Evolutionary conservation across 257 asterid species (phyloP), one percentile per base, ranked within the genome.

Genomic region (Scutellaria minor): DNA sequence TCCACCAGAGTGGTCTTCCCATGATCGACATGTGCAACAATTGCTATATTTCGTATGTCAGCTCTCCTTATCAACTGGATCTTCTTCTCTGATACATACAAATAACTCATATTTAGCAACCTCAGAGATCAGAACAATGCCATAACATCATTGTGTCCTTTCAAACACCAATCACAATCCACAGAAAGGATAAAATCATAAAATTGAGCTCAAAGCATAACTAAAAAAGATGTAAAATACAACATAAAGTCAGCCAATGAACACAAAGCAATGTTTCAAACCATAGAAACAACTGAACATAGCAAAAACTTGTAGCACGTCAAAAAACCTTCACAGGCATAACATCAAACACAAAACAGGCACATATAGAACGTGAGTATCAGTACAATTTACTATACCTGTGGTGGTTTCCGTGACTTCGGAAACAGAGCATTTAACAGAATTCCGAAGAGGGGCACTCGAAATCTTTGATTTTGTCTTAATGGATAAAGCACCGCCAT

Each of bases 11-110:
- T 94, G 68, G 99, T 94, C 88, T 94, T 94, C 81, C 99, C 99
- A 65, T 94, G 99, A 84, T 94, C 99, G 6, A 94, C 99, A 71
- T 94, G 99, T n/a, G 99, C 99, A 76, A 94, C 98, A 71, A 94
- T 91, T 24, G 99, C 99, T 64, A 94, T 91, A 80, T 91, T 94
- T 52, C 99, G 85, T 76, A 94, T 78, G 72, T 86, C 99, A 68
- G 51, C 79, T 82, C 99, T 87, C 84, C 98, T 85, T 27, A 84
- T 68, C 85, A 94, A 68, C 74, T 88, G 94, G 73, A 22, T 50
- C 88, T 75, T 88, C 63, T 67, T 83, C 81, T 87, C 98, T 89
- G 75, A 73, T 27, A 78, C 62, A 70, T 61, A 67, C 42, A 55
- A 71, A 79, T 20, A 70, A 73, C 67, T 75, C 62, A 74, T 5